Percentiles rank a stretch among this genome's conserved stretches.
phyloP scores from a whole-genome alignment of 345 rosid genomes.

The Eucalyptus brandiana region DNA sequence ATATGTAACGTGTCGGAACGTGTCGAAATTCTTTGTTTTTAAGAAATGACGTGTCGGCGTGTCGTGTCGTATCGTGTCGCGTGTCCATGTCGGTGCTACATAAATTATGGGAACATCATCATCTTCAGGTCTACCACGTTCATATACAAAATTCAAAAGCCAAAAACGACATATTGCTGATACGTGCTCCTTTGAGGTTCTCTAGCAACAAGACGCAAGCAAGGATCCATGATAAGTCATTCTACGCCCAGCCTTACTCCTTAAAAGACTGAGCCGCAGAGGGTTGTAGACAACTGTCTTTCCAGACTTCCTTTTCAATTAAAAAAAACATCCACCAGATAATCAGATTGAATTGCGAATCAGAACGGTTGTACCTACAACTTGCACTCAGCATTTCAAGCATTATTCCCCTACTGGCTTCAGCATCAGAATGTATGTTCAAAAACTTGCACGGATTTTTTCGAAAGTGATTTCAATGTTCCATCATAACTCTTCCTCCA shows the following conservation, averaged over 20 bases:
- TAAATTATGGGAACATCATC: background rate
- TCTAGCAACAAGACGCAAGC: background rate
- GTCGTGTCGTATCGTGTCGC: no score
- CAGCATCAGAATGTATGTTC: background rate
- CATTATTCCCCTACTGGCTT: background rate
- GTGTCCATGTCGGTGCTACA: no score
- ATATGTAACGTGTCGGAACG: no score
- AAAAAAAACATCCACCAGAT: background rate
- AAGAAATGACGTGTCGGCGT: no score
- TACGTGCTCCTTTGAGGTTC: background rate
- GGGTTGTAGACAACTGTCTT: background rate
- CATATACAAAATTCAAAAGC: background rate
- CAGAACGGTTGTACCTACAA: background rate
- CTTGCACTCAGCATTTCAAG: background rate
- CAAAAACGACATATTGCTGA: background rate
- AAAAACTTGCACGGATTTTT: background rate
- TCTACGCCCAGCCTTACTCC: background rate
- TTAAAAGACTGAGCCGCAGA: background rate
- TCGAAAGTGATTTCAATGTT: background rate
- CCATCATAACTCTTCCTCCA: background rate
- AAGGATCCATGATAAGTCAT: background rate
- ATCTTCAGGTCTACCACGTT: background rate
- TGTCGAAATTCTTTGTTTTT: no score
- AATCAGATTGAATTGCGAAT: background rate
- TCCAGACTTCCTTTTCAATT: background rate